Evolutionary conservation across 2,329 filamentous ascomycete species (phyloP), one percentile per base, ranked within the genome.

Genomic region (Aureobasidium sp.): DNA sequence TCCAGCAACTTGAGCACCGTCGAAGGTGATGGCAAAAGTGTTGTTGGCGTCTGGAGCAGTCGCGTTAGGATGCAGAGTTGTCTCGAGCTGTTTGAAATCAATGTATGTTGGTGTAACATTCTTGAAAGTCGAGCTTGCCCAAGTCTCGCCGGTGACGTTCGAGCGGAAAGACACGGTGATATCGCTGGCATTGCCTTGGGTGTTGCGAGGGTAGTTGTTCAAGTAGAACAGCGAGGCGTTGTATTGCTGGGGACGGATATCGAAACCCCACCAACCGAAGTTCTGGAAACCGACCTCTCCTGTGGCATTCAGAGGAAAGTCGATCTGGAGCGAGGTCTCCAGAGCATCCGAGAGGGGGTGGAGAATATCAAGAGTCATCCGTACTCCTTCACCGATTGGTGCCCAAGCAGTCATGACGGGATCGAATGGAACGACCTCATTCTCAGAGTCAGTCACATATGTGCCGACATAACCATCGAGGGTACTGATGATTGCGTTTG

Each of bases 251-350:
- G 71, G 69, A 7, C 69, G 73, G 19, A 81, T 77, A 59, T 78
- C 75, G 49, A 82, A 79, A 4, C 79, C 79, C 77, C 78, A 81
- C 68, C 76, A 79, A 0, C 77, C 79, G 27, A 75, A 71, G 61
- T 81, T 82, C 51, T 74, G 67, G 60, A 81, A 75, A 1, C 79
- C 79, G 35, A 77, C 70, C 42, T 71, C 71, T 3, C 77, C 76
- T 31, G 69, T 74, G 25, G 70, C 70, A 64, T 64, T 73, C 23
- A 61, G 64, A 15, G 63, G 66, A 17, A 72, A 73, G 37, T 74
- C 69, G 2, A 79, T 70, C 35, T 74, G 71, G 65, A 79, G 66
- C 0, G 74, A 77, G 0, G 73, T 74, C 1, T 74, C 75, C 17
- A 80, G 65, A 27, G 76, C 75, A 59, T 74, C 70, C 0, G 77